Evolutionary conservation across 2,329 filamentous ascomycete species (phyloP).

Genomic region (Hymenoscyphus scutula): DNA sequence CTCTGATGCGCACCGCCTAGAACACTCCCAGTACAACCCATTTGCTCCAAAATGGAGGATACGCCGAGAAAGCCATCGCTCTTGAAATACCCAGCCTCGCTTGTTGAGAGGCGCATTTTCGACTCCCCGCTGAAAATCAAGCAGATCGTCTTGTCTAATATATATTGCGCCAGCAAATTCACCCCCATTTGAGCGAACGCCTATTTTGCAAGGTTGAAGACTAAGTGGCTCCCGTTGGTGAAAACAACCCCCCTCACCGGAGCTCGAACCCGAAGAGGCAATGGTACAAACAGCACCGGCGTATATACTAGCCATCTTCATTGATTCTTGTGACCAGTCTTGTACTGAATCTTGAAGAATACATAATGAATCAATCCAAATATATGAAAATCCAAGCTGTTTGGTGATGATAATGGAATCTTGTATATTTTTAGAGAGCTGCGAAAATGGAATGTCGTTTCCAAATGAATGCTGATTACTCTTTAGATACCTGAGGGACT

Average conservation of each 20-base stretch:
- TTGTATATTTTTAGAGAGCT: neutral
- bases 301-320: neutral
- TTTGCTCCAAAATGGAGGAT: neutral
- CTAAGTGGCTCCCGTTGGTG: too few relatives aligned
- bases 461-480: too few relatives aligned
- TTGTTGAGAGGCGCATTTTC: neutral
- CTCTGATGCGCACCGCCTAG: too few relatives aligned
- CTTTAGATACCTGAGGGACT: too few relatives aligned
- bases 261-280: neutral
- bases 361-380: conserved; percentile 2
- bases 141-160: too few relatives aligned
- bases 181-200: too few relatives aligned
- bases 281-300: neutral
- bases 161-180: too few relatives aligned
- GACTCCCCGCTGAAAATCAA: neutral
- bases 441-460: neutral
- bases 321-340: conserved; percentile 3
- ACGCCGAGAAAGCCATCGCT: neutral
- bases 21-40: neutral
- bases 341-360: neutral
- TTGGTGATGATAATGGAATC: neutral
- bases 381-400: neutral
- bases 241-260: too few relatives aligned
- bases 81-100: conserved; percentile 1
- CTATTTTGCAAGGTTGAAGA: too few relatives aligned